Evolutionary conservation across 768 basidiomycete species (phyloP).

Genomic region (Fistulinella prunicolor): DNA sequence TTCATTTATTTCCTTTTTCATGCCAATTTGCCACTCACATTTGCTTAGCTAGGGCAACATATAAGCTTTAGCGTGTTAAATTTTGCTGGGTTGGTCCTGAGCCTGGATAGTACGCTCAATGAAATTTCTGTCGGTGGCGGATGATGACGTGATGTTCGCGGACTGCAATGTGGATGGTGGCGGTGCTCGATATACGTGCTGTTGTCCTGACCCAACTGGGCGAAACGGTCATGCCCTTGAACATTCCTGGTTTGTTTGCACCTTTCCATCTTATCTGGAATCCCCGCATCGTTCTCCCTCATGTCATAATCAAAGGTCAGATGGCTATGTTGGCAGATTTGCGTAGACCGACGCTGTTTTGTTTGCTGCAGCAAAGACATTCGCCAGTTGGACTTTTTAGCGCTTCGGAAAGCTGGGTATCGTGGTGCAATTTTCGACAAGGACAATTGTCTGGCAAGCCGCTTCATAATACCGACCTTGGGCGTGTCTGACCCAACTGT

Average conservation of each 20-base stretch:
- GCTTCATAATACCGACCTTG: background rate
- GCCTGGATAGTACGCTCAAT: too few relatives aligned
- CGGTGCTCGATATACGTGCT: too few relatives aligned
- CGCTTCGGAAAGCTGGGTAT: conserved; percentile 73
- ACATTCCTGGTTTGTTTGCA: conserved; percentile 66
- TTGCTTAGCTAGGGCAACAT: too few relatives aligned
- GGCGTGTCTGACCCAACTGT: background rate
- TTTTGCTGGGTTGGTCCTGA: too few relatives aligned
- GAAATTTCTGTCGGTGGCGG: too few relatives aligned
- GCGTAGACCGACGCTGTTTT: conserved; percentile 9
- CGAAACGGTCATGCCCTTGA: conserved; percentile 59
- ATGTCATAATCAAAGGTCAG: conserved; percentile 63
- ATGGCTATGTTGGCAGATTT: background rate
- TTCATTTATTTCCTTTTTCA: too few relatives aligned
- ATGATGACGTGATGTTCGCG: too few relatives aligned
- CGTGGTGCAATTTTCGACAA: conserved; percentile 95
- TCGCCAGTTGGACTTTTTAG: conserved; percentile 75
- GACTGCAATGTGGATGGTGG: too few relatives aligned
- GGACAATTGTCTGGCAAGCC: conserved; percentile 88
- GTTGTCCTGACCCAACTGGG: too few relatives aligned
- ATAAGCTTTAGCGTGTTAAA: too few relatives aligned
- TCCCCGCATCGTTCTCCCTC: conserved; percentile 67
- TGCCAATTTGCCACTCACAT: too few relatives aligned
- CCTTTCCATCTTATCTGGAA: conserved; percentile 68
- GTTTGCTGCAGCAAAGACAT: conserved; percentile 63